Conservation (phyloP, 192 early-diverging fungal species). For the Mortierella antarctica region DNA sequence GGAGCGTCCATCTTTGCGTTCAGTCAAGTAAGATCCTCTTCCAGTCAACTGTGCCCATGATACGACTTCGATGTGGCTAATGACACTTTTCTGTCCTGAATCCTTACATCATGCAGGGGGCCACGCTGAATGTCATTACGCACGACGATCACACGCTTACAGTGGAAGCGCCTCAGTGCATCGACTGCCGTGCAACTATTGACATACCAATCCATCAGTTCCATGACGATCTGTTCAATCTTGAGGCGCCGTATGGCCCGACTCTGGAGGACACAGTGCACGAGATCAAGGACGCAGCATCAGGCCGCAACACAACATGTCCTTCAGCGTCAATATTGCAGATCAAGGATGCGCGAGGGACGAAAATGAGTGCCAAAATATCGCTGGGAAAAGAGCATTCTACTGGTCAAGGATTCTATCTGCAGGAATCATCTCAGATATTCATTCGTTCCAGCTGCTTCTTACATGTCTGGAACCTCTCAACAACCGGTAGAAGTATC, state of each 20-base stretch:
- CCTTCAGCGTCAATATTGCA: neutral
- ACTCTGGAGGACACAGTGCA: too few relatives aligned
- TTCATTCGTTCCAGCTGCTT: neutral
- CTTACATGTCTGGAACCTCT: constrained; percentile 8
- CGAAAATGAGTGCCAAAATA: too few relatives aligned
- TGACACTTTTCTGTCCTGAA: neutral
- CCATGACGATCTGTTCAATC: too few relatives aligned
- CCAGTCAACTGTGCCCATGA: neutral
- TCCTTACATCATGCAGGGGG: neutral
- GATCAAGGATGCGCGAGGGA: neutral
- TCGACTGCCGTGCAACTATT: too few relatives aligned
- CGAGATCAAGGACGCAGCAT: too few relatives aligned
- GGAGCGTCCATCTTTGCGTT: neutral
- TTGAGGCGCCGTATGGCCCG: too few relatives aligned
- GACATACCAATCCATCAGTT: too few relatives aligned
- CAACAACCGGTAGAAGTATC: neutral
- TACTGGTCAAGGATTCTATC: neutral
- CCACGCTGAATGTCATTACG: too few relatives aligned
- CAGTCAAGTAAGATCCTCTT: neutral
- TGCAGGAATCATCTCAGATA: constrained; percentile 1
- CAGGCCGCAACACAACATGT: neutral
- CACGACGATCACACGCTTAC: too few relatives aligned
- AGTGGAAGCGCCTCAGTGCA: too few relatives aligned
- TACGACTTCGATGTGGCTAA: neutral
- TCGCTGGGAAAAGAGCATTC: too few relatives aligned